phyloP scores from a whole-genome alignment of 805 yeast genomes.

The Candida ovalis region DNA sequence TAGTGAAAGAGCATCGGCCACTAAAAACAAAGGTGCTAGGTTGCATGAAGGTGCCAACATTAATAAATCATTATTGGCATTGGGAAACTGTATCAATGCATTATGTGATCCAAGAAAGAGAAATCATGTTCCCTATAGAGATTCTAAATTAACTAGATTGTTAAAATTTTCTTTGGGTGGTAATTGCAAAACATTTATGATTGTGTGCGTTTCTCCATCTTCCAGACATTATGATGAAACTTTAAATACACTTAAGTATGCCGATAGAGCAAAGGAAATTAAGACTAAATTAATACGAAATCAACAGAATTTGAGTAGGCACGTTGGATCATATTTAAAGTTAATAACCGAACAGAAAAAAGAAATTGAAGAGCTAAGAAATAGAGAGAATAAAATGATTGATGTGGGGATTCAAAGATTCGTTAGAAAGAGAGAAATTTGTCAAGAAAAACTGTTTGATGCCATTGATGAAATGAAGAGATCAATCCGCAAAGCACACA shows the following conservation, averaged over 20 bases:
- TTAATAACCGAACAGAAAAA: slow-evolving; percentile 79
- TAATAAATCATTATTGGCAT: slow-evolving; percentile 79
- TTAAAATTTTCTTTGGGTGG: slow-evolving; percentile 90
- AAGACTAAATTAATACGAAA: slow-evolving; percentile 76
- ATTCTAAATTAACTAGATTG: slow-evolving; percentile 82
- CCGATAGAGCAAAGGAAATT: slow-evolving; percentile 86
- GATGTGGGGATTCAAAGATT: slow-evolving; percentile 35
- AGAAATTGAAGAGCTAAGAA: slow-evolving; percentile 66
- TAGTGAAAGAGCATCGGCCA: slow-evolving; percentile 89
- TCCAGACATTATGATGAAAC: slow-evolving; percentile 90
- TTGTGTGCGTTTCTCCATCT: slow-evolving; percentile 89
- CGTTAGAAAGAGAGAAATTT: slow-evolving; percentile 34
- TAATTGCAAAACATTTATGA: slow-evolving; percentile 93
- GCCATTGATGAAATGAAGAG: slow-evolving; percentile 38
- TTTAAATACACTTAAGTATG: slow-evolving; percentile 83
- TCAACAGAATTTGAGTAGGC: slow-evolving; percentile 71
- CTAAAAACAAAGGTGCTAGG: slow-evolving; percentile 77
- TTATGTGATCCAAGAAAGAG: slow-evolving; percentile 66
- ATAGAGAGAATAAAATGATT: slow-evolving; percentile 45
- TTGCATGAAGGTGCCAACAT: slow-evolving; percentile 91
- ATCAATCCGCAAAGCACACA: slow-evolving; percentile 40
- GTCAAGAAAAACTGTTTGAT: slow-evolving; percentile 38
- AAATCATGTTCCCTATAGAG: slow-evolving; percentile 85
- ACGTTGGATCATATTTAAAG: slow-evolving; percentile 78
- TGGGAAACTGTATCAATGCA: slow-evolving; percentile 94